A percentile compares a stretch with the other conserved stretches of the same genome.
These are phyloP conservation scores for Raffaelea arxii DNA, from an alignment of 2,329 filamentous ascomycete genomes.

Conservation along the genomic window DNA sequence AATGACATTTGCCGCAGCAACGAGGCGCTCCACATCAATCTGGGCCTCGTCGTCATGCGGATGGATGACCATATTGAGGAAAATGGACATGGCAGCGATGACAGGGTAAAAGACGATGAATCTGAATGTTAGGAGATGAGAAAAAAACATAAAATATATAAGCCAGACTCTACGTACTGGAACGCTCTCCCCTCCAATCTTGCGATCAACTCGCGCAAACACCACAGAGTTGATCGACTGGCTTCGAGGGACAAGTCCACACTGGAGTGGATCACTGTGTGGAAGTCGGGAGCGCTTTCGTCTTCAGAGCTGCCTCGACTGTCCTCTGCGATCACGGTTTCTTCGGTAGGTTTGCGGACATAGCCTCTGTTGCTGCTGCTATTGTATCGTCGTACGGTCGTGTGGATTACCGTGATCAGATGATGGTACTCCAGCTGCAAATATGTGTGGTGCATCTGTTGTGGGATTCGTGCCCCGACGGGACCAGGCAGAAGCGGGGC, in stretches of 20 bases:
- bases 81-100: neutral
- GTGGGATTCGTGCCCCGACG: neutral
- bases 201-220: neutral
- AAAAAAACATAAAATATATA: neutral
- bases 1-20: neutral
- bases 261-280: constrained; percentile 1
- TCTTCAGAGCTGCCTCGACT: neutral
- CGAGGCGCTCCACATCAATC: neutral
- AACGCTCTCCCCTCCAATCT: neutral
- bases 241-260: neutral
- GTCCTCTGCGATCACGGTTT: neutral
- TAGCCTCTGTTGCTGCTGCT: neutral
- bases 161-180: neutral
- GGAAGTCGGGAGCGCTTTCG: neutral
- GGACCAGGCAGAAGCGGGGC: neutral
- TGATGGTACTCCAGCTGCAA: constrained; percentile 1
- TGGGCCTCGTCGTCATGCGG: neutral
- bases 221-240: neutral
- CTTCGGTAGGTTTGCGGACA: neutral
- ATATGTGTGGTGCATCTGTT: neutral
- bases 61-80: neutral
- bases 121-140: neutral
- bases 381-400: neutral
- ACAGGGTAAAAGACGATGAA: constrained; percentile 2
- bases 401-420: neutral